phyloP scores from a whole-genome alignment of 2,329 filamentous ascomycete genomes.

The Sarocladium brachiariae region DNA sequence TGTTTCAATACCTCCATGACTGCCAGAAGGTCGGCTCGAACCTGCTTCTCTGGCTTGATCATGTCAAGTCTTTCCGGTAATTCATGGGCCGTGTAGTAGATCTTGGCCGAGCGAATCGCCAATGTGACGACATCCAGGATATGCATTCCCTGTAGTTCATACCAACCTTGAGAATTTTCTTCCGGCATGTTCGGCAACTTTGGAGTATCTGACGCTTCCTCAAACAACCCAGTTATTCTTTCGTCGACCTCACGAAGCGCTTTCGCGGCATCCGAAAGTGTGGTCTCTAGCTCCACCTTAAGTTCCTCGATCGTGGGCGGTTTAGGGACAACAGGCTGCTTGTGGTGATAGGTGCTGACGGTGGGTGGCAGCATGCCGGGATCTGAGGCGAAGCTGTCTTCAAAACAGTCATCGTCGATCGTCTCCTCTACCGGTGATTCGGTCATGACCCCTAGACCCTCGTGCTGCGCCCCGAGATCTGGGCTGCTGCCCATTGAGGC shows the following conservation, averaged over 20 bases:
- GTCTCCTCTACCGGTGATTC: slow-evolving; percentile 42
- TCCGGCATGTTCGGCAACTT: slow-evolving; percentile 34
- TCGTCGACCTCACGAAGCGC: slow-evolving; percentile 55
- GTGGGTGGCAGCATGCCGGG: slow-evolving; percentile 89
- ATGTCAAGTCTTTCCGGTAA: slow-evolving; percentile 76
- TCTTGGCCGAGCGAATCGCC: slow-evolving; percentile 90
- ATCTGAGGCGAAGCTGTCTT: slow-evolving; percentile 55
- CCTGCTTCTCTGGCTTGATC: slow-evolving; percentile 80
- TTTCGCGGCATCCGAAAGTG: slow-evolving; percentile 62
- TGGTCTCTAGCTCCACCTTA: slow-evolving; percentile 57
- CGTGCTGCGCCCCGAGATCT: slow-evolving; percentile 37
- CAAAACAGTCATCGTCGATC: slow-evolving; percentile 38
- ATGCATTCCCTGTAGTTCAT: slow-evolving; percentile 85
- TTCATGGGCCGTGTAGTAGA: slow-evolving; percentile 93
- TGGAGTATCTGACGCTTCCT: slow-evolving; percentile 20
- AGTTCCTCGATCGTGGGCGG: slow-evolving; percentile 78
- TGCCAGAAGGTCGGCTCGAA: slow-evolving; percentile 74
- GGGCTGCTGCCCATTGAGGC: slow-evolving; percentile 54
- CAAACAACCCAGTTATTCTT: slow-evolving; percentile 25
- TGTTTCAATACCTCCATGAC: slow-evolving; percentile 89
- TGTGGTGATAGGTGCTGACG: slow-evolving; percentile 88
- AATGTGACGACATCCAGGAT: slow-evolving; percentile 88
- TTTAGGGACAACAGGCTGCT: slow-evolving; percentile 72
- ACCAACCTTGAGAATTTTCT: slow-evolving; percentile 57
- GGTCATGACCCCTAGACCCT: slow-evolving; percentile 29